Percentiles rank a stretch among this genome's conserved stretches.
Evolutionary conservation across 1,284 basidiomycete genomes (phyloP).

Genomic region (Termitomyces sp.): DNA sequence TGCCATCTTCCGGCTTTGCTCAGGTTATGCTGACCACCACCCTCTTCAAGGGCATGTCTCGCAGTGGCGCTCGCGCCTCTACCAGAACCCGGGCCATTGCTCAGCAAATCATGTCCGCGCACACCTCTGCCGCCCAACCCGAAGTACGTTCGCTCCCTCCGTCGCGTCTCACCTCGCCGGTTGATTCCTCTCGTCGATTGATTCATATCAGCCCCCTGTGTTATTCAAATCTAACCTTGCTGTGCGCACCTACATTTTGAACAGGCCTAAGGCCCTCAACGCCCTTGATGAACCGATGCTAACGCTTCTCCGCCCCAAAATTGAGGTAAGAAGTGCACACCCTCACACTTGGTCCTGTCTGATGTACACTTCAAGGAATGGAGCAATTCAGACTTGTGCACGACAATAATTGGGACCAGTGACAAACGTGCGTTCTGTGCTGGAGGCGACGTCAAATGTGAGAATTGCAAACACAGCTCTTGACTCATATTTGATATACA

Average conservation of each 20-base stretch:
- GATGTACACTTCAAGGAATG: constrained; percentile 57
- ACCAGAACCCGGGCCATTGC: constrained; percentile 52
- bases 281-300: constrained; percentile 87
- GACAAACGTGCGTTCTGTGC: constrained; percentile 86
- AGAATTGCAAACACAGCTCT: constrained; percentile 22
- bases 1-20: constrained; percentile 5
- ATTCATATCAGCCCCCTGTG: constrained; percentile 46
- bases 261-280: constrained; percentile 83
- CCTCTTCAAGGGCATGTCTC: constrained; percentile 42
- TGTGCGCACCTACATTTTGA: constrained; percentile 71
- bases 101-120: constrained; percentile 57
- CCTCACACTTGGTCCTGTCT: constrained; percentile 8
- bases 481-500: constrained; percentile 10
- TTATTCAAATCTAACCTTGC: constrained; percentile 65
- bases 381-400: constrained; percentile 69
- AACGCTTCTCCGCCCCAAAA: constrained; percentile 60
- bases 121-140: constrained; percentile 19
- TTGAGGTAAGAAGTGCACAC: constrained; percentile 50
- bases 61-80: constrained; percentile 33
- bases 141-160: constrained; percentile 28
- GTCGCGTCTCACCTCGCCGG: constrained; percentile 11
- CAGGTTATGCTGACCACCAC: constrained; percentile 27
- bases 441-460: constrained; percentile 90
- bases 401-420: constrained; percentile 76
- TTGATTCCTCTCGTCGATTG: constrained; percentile 11